A percentile compares a stretch with the other conserved stretches of the same genome.
Evolutionary conservation across 2,329 filamentous ascomycete species (phyloP).

Genomic region (Pyrenophora graminea): DNA sequence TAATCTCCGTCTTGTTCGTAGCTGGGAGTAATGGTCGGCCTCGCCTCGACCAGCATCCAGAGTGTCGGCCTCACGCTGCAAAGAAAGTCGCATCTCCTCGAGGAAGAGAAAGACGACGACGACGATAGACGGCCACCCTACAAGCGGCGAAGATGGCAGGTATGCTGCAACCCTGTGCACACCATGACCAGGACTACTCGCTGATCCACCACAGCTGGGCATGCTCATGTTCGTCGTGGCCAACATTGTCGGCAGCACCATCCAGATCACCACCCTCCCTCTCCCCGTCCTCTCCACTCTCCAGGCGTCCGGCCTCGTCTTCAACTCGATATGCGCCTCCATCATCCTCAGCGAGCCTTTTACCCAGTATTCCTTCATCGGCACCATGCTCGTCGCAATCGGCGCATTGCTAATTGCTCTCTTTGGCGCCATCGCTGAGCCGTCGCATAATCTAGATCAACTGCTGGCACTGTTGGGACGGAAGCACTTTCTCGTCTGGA

Average conservation of each 20-base stretch:
- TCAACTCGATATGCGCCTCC: conserved; percentile 97
- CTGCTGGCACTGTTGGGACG: conserved; percentile 75
- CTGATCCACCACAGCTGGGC: conserved; percentile 60
- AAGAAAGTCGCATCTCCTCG: conserved; percentile 95
- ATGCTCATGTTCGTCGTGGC: conserved; percentile 97
- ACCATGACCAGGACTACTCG: neutral
- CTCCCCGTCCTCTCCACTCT: conserved; percentile 92
- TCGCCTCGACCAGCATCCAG: conserved; percentile 92
- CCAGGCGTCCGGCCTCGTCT: conserved; percentile 88
- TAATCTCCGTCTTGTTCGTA: conserved; percentile 44
- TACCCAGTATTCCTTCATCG: conserved; percentile 87
- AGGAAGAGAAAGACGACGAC: conserved; percentile 86
- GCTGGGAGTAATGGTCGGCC: conserved; percentile 91
- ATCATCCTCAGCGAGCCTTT: conserved; percentile 92
- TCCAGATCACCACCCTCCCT: conserved; percentile 95
- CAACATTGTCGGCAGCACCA: conserved; percentile 91
- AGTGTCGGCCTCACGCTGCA: conserved; percentile 94
- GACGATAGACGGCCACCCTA: conserved; percentile 84
- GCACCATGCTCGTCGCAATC: conserved; percentile 82
- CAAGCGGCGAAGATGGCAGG: conserved; percentile 88
- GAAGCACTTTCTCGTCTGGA: conserved; percentile 83
- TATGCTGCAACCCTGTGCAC: conserved; percentile 34
- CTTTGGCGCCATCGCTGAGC: conserved; percentile 92
- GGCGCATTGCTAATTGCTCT: conserved; percentile 91
- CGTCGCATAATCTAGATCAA: conserved; percentile 84